phyloP scores from a whole-genome alignment of 495 filamentous ascomycete genomes.

The Talaromyces adpressus region DNA sequence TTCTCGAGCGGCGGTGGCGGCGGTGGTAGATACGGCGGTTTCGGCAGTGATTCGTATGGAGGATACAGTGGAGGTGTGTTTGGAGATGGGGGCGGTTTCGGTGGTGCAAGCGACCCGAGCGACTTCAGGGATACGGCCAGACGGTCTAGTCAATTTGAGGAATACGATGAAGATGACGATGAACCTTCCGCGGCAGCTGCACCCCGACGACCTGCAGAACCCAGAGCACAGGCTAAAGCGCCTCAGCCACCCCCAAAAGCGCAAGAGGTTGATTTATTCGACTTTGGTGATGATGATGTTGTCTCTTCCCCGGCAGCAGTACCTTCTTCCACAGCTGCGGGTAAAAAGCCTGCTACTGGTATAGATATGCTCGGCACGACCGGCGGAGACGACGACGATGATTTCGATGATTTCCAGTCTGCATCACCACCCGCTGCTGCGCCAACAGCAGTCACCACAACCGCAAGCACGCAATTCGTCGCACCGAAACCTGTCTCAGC shows the following conservation, averaged over 20 bases:
- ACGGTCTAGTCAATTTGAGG: constrained; percentile 75
- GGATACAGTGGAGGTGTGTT: constrained; percentile 84
- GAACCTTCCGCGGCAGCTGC: constrained; percentile 45
- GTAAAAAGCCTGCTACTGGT: constrained; percentile 40
- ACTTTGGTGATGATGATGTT: constrained; percentile 70
- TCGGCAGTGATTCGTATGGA: constrained; percentile 78
- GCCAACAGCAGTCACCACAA: constrained; percentile 59
- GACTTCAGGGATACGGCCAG: constrained; percentile 63
- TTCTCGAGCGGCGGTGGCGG: constrained; percentile 45
- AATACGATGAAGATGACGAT: constrained; percentile 95
- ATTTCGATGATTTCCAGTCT: constrained; percentile 98
- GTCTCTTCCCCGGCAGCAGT: constrained; percentile 18
- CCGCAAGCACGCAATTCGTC: constrained; percentile 61
- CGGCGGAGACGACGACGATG: constrained; percentile 66
- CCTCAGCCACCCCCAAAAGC: constrained; percentile 64
- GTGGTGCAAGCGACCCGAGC: constrained; percentile 51
- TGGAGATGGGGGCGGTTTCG: constrained; percentile 87
- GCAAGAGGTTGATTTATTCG: constrained; percentile 81
- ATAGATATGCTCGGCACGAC: constrained; percentile 48
- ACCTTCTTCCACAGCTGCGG: constrained; percentile 41
- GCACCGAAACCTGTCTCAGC: constrained; percentile 78
- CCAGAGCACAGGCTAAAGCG: constrained; percentile 35
- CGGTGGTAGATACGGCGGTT: constrained; percentile 73
- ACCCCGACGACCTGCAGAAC: constrained; percentile 33
- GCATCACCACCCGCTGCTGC: constrained; percentile 52